Evolutionary conservation across 2,329 filamentous ascomycete species (phyloP).

Genomic region (Orbilia ellipsospora): DNA sequence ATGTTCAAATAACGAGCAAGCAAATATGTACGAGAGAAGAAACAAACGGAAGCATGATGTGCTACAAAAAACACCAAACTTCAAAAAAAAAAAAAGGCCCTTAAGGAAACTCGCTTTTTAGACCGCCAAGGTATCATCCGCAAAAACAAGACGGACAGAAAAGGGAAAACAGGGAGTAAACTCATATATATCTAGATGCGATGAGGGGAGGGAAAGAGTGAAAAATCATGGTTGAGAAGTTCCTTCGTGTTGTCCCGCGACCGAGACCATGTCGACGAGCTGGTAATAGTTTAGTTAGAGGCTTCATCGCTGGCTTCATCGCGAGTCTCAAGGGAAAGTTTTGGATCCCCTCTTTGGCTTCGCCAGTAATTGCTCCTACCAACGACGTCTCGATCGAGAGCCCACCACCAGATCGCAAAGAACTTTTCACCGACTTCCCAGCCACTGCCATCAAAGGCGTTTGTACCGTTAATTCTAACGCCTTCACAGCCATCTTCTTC

Average conservation of each 20-base stretch:
- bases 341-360: conserved; percentile 35
- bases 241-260: no score
- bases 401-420: conserved; percentile 48
- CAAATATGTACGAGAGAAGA: conserved; percentile 1
- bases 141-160: conserved; percentile 7
- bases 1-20: not conserved
- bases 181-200: not conserved
- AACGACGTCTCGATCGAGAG: conserved; percentile 38
- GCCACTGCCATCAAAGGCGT: conserved; percentile 40
- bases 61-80: conserved; percentile 10
- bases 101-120: conserved; percentile 34
- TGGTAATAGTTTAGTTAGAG: not conserved
- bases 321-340: conserved; percentile 16
- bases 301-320: conserved; percentile 1
- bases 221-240: no score
- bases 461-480: conserved; percentile 33
- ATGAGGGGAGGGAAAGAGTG: no score
- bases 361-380: conserved; percentile 44
- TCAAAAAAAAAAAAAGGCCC: conserved; percentile 11
- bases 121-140: conserved; percentile 29
- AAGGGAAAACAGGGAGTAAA: not conserved
- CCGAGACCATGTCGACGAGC: no score
- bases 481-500: conserved; percentile 42
- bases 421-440: conserved; percentile 46
- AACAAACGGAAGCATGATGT: not conserved